Conservation (phyloP, 108 stramenopile species). For the Cyclotella sp. region DNA sequence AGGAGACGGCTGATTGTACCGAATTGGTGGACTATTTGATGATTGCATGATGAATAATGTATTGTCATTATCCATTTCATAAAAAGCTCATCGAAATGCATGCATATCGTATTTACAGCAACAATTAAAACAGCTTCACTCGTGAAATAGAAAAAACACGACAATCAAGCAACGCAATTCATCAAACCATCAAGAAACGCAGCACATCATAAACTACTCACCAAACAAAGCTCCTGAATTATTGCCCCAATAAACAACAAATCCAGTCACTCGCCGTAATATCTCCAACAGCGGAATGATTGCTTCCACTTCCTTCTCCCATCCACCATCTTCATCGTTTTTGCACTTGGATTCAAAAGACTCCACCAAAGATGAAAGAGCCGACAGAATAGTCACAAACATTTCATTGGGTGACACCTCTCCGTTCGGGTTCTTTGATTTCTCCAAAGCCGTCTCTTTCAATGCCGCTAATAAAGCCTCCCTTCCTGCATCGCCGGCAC, state of each 20-base stretch:
- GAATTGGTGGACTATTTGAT: slow-evolving; percentile 52
- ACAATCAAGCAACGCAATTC: neutral
- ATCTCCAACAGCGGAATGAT: slow-evolving; percentile 66
- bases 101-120: neutral
- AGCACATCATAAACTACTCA: neutral
- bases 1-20: slow-evolving; percentile 55
- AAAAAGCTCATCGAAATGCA: neutral
- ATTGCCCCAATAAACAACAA: slow-evolving; percentile 49
- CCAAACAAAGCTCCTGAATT: slow-evolving; percentile 39
- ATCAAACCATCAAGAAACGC: neutral
- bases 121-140: neutral
- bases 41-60: neutral
- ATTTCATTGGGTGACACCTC: slow-evolving; percentile 44
- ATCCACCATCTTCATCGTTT: neutral
- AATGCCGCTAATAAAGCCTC: neutral
- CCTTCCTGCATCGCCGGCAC: neutral
- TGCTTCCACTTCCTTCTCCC: slow-evolving; percentile 20
- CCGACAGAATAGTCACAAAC: slow-evolving; percentile 34
- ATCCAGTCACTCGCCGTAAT: slow-evolving; percentile 53
- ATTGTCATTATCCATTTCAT: too few relatives aligned
- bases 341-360: slow-evolving; percentile 16
- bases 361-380: slow-evolving; percentile 26
- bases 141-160: neutral
- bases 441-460: neutral
- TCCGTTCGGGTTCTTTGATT: neutral